phyloP scores from a whole-genome alignment of 1,284 basidiomycete genomes.

The Uromyces viciae-fabae region DNA sequence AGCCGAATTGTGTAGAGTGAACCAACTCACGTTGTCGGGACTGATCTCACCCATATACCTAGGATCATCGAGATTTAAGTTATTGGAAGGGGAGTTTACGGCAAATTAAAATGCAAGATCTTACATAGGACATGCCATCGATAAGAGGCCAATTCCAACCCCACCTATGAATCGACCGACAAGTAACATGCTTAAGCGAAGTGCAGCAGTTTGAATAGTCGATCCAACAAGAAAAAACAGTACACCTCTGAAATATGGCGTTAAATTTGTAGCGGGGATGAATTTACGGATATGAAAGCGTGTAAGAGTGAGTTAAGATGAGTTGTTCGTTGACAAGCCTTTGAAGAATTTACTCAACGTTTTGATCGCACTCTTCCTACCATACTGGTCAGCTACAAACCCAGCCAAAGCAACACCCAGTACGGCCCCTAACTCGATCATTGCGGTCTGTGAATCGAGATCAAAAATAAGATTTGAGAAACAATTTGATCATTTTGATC shows the following conservation, averaged over 20 bases:
- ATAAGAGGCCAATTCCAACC: slow-evolving; percentile 48
- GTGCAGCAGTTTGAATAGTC: slow-evolving; percentile 53
- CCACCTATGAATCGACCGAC: slow-evolving; percentile 50
- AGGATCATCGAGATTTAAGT: background rate
- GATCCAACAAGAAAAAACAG: slow-evolving; percentile 55
- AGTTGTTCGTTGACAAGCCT: background rate
- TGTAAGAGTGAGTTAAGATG: background rate
- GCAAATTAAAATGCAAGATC: background rate
- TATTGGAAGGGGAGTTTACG: background rate
- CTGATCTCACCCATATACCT: slow-evolving; percentile 45
- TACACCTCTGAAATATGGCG: slow-evolving; percentile 46
- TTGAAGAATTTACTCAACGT: slow-evolving; percentile 23
- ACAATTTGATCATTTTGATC: no score
- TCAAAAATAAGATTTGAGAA: background rate
- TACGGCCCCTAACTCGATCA: slow-evolving; percentile 53
- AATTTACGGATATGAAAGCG: background rate
- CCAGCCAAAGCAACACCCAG: slow-evolving; percentile 51
- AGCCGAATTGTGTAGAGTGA: background rate
- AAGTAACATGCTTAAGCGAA: slow-evolving; percentile 48
- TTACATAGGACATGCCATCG: slow-evolving; percentile 46
- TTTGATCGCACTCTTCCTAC: slow-evolving; percentile 49
- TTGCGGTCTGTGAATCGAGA: slow-evolving; percentile 50
- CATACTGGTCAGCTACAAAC: slow-evolving; percentile 51
- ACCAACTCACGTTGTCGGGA: slow-evolving; percentile 11
- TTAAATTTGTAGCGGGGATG: background rate